Conservation (phyloP, 345 rosid species). For the Salix purpurea region DNA sequence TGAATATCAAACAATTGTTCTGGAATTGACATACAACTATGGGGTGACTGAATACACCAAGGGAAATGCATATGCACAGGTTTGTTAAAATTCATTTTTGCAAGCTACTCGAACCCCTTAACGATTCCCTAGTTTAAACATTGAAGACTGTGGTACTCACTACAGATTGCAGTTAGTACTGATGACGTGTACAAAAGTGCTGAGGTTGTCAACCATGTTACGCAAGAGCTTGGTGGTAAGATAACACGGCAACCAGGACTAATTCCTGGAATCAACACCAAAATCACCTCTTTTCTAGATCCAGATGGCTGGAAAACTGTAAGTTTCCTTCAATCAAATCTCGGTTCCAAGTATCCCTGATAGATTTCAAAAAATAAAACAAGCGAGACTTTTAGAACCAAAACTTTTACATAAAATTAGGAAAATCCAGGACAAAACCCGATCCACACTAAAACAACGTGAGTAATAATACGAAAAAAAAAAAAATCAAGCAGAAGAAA, state of each 20-base stretch:
- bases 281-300: conserved; percentile 75
- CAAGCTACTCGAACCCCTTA: neutral
- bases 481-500: no score
- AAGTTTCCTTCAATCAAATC: conserved; percentile 17
- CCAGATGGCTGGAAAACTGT: conserved; percentile 99
- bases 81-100: conserved; percentile 4
- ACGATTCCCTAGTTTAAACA: neutral
- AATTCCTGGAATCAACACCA: conserved; percentile 82
- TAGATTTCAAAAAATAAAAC: neutral
- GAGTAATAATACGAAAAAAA: no score
- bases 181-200: conserved; percentile 95
- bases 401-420: neutral
- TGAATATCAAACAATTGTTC: conserved; percentile 67
- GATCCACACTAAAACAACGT: no score
- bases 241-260: conserved; percentile 85
- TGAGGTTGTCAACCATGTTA: conserved; percentile 64
- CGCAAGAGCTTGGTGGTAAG: conserved; percentile 87
- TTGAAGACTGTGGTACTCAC: neutral
- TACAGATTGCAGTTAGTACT: conserved; percentile 73
- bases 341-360: neutral
- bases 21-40: conserved; percentile 81
- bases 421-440: neutral
- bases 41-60: conserved; percentile 87
- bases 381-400: neutral
- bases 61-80: conserved; percentile 95